Percentiles rank a stretch among this genome's conserved stretches.
phyloP scores from a whole-genome alignment of 2,329 filamentous ascomycete genomes.

The Gnomoniopsis sp. region DNA sequence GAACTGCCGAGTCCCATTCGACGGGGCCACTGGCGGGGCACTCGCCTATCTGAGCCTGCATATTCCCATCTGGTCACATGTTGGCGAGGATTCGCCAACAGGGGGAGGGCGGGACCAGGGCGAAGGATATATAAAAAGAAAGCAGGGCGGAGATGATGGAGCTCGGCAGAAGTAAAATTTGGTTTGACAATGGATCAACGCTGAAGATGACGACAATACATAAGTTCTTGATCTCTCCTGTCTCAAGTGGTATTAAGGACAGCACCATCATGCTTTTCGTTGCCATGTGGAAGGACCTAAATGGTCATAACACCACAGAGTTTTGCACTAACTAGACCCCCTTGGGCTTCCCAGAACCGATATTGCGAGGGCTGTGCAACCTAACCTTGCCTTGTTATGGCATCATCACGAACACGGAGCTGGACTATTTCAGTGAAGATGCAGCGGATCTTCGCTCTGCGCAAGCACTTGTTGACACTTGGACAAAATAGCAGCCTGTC shows the following conservation, averaged over 20 bases:
- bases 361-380: not conserved
- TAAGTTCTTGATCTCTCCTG: not conserved
- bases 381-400: not conserved
- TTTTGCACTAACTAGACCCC: not conserved
- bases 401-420: no score
- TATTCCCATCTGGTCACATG: conserved; percentile 9
- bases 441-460: conserved; percentile 26
- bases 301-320: no score
- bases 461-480: conserved; percentile 63
- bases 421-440: conserved; percentile 14
- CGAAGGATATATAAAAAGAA: not conserved
- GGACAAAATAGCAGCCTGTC: conserved; percentile 72
- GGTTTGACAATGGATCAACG: not conserved
- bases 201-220: not conserved
- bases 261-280: not conserved
- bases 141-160: not conserved
- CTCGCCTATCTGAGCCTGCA: conserved; percentile 8
- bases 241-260: conserved; percentile 4
- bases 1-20: conserved; percentile 9
- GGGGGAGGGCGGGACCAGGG: no score
- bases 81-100: not conserved
- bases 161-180: not conserved
- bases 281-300: not conserved
- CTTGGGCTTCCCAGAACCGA: not conserved
- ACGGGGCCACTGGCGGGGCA: not conserved